Percentiles rank a stretch among this genome's conserved stretches.
phyloP scores from a whole-genome alignment of 2,329 filamentous ascomycete genomes.

The Cytospora mali region DNA sequence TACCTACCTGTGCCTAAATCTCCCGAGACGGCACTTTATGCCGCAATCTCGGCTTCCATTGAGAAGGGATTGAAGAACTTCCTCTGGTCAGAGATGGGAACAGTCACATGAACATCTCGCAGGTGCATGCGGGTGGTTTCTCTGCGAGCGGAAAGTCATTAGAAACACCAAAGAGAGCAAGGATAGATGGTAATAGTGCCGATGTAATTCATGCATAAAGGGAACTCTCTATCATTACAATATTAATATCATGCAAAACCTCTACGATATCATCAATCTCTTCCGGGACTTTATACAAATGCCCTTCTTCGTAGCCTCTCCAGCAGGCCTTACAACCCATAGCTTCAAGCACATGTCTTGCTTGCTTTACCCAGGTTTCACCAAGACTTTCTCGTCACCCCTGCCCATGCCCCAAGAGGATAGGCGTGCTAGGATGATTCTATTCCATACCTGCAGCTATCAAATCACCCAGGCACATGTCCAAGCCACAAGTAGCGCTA shows the following conservation, averaged over 20 bases:
- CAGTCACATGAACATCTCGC: background rate
- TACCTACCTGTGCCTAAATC: slow-evolving; percentile 56
- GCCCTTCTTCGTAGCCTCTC: slow-evolving; percentile 14
- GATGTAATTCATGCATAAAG: too few relatives aligned
- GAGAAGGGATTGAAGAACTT: slow-evolving; percentile 39
- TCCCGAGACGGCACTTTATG: slow-evolving; percentile 58
- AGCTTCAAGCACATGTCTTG: slow-evolving; percentile 10
- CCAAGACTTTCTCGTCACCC: slow-evolving; percentile 45
- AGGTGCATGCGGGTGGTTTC: too few relatives aligned
- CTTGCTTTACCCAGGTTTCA: slow-evolving; percentile 6
- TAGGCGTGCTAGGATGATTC: slow-evolving; percentile 37
- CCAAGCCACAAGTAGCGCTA: too few relatives aligned
- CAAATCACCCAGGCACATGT: too few relatives aligned
- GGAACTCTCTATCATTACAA: too few relatives aligned
- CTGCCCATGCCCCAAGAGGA: slow-evolving; percentile 51
- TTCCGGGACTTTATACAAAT: slow-evolving; percentile 17
- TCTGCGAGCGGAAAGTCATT: too few relatives aligned
- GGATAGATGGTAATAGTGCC: too few relatives aligned
- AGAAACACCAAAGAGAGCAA: too few relatives aligned
- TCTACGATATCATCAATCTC: slow-evolving; percentile 19
- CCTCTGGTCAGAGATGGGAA: slow-evolving; percentile 15
- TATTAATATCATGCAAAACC: background rate
- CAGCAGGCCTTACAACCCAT: slow-evolving; percentile 12
- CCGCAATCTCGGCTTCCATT: slow-evolving; percentile 62
- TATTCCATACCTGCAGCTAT: too few relatives aligned